Conservation (phyloP, 306 rosid genomes). For the Vigna hirtella region DNA sequence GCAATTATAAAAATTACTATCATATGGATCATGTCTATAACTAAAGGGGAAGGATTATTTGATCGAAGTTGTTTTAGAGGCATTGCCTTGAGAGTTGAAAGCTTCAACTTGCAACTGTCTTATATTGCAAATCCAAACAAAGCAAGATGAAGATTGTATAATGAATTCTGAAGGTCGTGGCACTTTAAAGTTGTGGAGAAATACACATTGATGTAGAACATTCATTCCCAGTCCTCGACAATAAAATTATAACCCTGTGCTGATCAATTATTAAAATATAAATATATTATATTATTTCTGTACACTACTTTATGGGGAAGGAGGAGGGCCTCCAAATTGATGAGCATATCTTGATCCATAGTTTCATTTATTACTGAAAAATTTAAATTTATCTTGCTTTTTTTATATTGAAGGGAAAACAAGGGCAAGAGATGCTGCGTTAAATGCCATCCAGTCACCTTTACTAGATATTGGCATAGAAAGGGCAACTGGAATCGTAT, state of each 20-base stretch:
- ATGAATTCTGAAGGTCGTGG: not conserved
- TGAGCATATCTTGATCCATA: constrained; percentile 31
- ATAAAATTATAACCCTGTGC: constrained; percentile 14
- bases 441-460: constrained; percentile 98
- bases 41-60: not conserved
- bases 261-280: constrained; percentile 2
- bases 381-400: constrained; percentile 40
- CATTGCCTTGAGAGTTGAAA: constrained; percentile 36
- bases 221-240: constrained; percentile 17
- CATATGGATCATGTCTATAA: not conserved
- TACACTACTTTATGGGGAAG: not conserved
- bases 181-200: constrained; percentile 14
- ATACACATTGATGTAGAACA: constrained; percentile 11
- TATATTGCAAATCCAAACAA: constrained; percentile 34
- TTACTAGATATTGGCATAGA: constrained; percentile 96
- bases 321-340: constrained; percentile 6
- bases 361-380: constrained; percentile 11
- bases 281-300: constrained; percentile 22
- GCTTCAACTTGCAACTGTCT: not conserved
- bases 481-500: constrained; percentile 99
- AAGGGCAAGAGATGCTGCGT: constrained; percentile 98
- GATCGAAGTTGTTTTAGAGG: constrained; percentile 33
- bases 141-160: constrained; percentile 1
- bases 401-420: constrained; percentile 80
- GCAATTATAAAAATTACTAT: not conserved